Percentiles rank a stretch among this genome's conserved stretches.
These are phyloP conservation scores for Sodiomyces alkalinus DNA, from an alignment of 2,329 filamentous ascomycete species.

Conservation along the genomic window DNA sequence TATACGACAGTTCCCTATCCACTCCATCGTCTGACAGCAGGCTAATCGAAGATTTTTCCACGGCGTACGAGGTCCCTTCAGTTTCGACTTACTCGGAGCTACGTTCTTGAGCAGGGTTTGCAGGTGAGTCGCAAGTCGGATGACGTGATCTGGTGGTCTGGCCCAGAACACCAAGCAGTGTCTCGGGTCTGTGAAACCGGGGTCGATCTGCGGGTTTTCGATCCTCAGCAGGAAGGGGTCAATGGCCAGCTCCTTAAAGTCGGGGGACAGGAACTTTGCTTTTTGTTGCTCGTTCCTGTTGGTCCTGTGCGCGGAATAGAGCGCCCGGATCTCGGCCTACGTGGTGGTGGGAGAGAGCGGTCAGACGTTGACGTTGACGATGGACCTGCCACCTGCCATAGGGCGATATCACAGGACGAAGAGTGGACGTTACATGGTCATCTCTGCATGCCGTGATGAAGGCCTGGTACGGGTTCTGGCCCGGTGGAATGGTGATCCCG, in stretches of 20 bases:
- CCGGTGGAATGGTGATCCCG: conserved; percentile 30
- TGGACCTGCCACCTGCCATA: no score
- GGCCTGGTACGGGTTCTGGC: conserved; percentile 62
- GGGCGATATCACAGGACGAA: background rate
- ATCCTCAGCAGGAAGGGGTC: conserved; percentile 64
- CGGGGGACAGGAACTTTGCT: conserved; percentile 51
- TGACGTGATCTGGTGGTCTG: conserved; percentile 58
- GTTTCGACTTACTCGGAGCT: conserved; percentile 48
- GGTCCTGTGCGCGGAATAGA: conserved; percentile 60
- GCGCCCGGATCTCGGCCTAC: conserved; percentile 51
- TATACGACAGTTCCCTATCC: no score
- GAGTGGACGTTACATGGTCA: conserved; percentile 41
- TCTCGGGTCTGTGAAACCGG: conserved; percentile 57
- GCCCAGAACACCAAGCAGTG: conserved; percentile 85
- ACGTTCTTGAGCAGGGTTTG: conserved; percentile 50
- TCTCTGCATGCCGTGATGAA: conserved; percentile 53
- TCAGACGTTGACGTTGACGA: no score
- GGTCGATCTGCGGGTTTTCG: conserved; percentile 45
- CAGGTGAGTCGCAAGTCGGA: conserved; percentile 49
- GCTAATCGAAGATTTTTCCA: no score
- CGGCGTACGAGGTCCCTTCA: background rate
- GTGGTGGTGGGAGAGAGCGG: no score
- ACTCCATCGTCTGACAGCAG: no score
- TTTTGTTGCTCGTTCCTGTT: conserved; percentile 65
- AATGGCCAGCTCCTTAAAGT: conserved; percentile 56